phyloP scores from a whole-genome alignment of 2,329 filamentous ascomycete genomes.

The Alternaria sp. region DNA sequence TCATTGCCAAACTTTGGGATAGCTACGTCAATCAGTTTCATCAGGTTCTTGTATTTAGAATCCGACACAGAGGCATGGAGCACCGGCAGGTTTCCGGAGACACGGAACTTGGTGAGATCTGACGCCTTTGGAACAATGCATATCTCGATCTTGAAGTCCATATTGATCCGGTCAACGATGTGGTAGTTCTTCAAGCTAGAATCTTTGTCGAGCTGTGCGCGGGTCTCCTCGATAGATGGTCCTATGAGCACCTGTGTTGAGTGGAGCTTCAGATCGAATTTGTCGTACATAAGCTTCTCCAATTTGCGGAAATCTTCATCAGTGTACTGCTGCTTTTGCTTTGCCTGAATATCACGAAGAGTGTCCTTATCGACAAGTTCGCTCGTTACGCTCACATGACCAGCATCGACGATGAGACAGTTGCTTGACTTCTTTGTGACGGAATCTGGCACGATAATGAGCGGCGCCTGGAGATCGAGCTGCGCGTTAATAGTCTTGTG shows the following conservation, averaged over 20 bases:
- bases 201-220: slow-evolving; percentile 76
- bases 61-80: slow-evolving; percentile 93
- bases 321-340: slow-evolving; percentile 86
- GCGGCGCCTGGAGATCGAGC: slow-evolving; percentile 90
- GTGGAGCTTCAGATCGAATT: slow-evolving; percentile 89
- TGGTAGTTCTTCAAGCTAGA: slow-evolving; percentile 78
- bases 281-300: slow-evolving; percentile 96
- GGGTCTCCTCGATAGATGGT: slow-evolving; percentile 89
- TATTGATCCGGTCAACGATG: slow-evolving; percentile 95
- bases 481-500: slow-evolving; percentile 98
- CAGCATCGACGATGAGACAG: slow-evolving; percentile 93
- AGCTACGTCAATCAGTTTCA: slow-evolving; percentile 95
- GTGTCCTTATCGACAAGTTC: slow-evolving; percentile 93
- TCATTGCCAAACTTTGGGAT: slow-evolving; percentile 80
- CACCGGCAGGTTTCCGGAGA: slow-evolving; percentile 91
- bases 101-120: slow-evolving; percentile 88
- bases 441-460: slow-evolving; percentile 95
- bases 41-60: slow-evolving; percentile 94
- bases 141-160: slow-evolving; percentile 94
- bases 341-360: slow-evolving; percentile 87
- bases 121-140: slow-evolving; percentile 97
- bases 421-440: slow-evolving; percentile 82
- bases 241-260: slow-evolving; percentile 97
- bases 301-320: slow-evolving; percentile 88
- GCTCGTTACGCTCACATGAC: slow-evolving; percentile 93